Base-by-base conservation (phyloP, 257 asterid species). In the Solanum clarkiae region DNA sequence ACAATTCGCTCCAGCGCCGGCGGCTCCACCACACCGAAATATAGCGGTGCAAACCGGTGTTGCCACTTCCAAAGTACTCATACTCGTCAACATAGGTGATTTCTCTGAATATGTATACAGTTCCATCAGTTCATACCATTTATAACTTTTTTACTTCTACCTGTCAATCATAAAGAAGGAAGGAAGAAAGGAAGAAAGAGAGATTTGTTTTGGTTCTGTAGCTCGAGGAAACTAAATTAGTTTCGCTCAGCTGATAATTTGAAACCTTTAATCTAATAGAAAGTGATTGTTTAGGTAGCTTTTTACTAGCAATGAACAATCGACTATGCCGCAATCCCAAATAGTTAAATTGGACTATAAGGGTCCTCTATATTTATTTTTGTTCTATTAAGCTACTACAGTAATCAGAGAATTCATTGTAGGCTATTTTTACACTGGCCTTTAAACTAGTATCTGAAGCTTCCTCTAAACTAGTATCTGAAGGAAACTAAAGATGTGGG, bases 11-110 rank as follows among this genome's bases (percentile, higher is more conserved):
- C 36, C 36, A 32, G 36, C 4, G 36, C 36, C 4, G 36, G 36
- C 36, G 0, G 36, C 36, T 32, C 36, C 36, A 32, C 36, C 36
- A 32, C 36, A 32, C 4, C 4, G 36, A 32, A 32, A 32, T 32
- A 32, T 32, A 32, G 36, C 97, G 91, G 80, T 92, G 94, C 95
- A 93, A 86, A 92, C 94, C 62, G 97, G 95, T 74, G 91, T 92
- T 26, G 92, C 94, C 45, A 91, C 97, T 85, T 91, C 96, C 42
- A 93, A 93, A 91, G 94, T 93, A 87, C 90, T 93, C 84, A 86
- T 93, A 66, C 92, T 93, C 90, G 94, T 91, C 89, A 96, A 96
- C 80, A 94, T 96, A 87, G 96, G 97, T 93, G 57, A 62, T 83
- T 80, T 44, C 60, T 74, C 86, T 29, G 20, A 22, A n/a, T 18